Conservation (phyloP, 1,139 yeast species). For the Scheffersomyces lignicola region DNA sequence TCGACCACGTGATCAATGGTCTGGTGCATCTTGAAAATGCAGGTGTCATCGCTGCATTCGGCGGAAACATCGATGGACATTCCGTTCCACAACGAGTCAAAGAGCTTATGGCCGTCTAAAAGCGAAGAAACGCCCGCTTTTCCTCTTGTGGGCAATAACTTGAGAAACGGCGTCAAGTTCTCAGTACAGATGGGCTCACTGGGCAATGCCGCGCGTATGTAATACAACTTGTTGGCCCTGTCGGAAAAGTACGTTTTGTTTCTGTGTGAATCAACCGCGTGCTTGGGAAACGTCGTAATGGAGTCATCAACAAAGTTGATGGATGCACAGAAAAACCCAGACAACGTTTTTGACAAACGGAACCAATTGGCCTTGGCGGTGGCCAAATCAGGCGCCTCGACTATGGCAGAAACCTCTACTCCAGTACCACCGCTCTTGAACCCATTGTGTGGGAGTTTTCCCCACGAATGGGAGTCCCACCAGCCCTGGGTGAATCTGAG, state of each 20-base stretch:
- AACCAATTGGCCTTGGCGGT: slow-evolving; percentile 71
- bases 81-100: slow-evolving; percentile 92
- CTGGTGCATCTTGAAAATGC: slow-evolving; percentile 63
- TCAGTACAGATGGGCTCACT: slow-evolving; percentile 97
- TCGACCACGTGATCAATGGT: slow-evolving; percentile 75
- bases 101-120: slow-evolving; percentile 92
- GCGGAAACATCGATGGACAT: slow-evolving; percentile 86
- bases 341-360: slow-evolving; percentile 67
- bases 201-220: slow-evolving; percentile 85
- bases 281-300: slow-evolving; percentile 71
- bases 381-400: slow-evolving; percentile 60
- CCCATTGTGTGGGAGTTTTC: slow-evolving; percentile 75
- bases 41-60: slow-evolving; percentile 39
- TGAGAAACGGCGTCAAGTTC: slow-evolving; percentile 89
- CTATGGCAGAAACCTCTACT: slow-evolving; percentile 86
- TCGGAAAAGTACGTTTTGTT: slow-evolving; percentile 16
- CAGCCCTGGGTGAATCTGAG: slow-evolving; percentile 90
- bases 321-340: slow-evolving; percentile 95
- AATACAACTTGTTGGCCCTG: slow-evolving; percentile 43
- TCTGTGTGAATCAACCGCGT: slow-evolving; percentile 14
- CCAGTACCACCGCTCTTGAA: slow-evolving; percentile 87
- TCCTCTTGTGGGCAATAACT: slow-evolving; percentile 89
- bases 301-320: slow-evolving; percentile 82
- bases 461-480: slow-evolving; percentile 94
- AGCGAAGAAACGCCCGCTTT: slow-evolving; percentile 85